Conservation (phyloP, 2,329 filamentous ascomycete species). For the Pyricularia sp. region DNA sequence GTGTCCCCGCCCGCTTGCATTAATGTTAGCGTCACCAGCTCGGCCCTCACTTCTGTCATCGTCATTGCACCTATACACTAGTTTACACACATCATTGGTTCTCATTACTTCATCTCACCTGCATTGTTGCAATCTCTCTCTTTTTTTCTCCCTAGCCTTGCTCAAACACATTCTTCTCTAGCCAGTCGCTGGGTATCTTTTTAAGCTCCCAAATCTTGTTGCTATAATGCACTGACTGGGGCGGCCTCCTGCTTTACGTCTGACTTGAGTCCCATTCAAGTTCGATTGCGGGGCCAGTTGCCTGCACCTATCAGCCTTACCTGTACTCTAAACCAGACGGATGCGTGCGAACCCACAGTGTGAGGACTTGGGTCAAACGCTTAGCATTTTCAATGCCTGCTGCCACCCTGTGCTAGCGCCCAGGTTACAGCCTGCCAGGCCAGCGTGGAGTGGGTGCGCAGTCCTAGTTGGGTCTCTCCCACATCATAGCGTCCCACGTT, state of each 20-base stretch:
- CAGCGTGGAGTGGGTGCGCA: neutral
- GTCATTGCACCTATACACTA: neutral
- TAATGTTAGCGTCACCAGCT: neutral
- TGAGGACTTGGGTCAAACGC: neutral
- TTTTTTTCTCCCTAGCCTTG: neutral
- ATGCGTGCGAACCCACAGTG: neutral
- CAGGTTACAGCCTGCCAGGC: neutral
- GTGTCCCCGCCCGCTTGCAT: neutral
- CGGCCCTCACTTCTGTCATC: neutral
- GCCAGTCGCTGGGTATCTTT: neutral
- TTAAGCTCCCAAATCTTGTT: neutral
- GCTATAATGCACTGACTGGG: neutral
- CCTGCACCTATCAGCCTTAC: neutral
- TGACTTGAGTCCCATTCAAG: neutral
- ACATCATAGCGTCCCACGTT: neutral
- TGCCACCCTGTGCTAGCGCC: neutral
- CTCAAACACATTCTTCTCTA: neutral
- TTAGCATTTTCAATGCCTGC: neutral
- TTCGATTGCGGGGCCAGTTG: neutral
- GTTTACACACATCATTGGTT: neutral
- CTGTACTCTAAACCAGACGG: neutral
- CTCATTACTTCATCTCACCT: neutral
- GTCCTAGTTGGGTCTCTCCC: neutral
- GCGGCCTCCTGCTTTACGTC: neutral
- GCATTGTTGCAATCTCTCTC: neutral